Base-by-base conservation (phyloP, 495 filamentous ascomycete species). In the Hyaloscypha bicolor region DNA sequence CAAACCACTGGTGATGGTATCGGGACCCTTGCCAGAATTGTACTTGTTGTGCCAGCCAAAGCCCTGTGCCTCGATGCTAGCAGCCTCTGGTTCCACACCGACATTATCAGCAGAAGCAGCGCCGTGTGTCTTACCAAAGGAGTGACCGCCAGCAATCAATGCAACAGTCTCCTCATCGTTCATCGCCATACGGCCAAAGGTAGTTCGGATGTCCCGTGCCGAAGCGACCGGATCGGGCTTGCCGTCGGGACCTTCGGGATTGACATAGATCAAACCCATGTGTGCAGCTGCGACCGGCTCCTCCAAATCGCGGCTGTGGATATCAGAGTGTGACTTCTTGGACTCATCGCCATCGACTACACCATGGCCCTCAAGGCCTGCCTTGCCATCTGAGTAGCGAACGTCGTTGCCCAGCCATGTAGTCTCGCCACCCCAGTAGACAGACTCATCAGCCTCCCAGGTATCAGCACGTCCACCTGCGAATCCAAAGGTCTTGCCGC, bases 201-300 rank as follows among this genome's bases (percentile, higher is more conserved):
- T 91, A 64, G 79, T 78, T 63, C 89, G 89, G 72, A 92, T 91
- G 74, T 92, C 89, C 33, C 80, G 74, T 62, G 83, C 89, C 0
- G 89, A 82, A n/a, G 86, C 86, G 45, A 88, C 74, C 35, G 88
- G 86, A 74, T 92, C 89, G 32, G 87, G 88, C 21, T 79, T 82
- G 71, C 85, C 86, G 71, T 92, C 85, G n/a, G 89, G 89, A 14
- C 89, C 89, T 75, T 92, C 87, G 9, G 89, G 89, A 77, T 92
- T 92, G 59, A 91, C 88, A 73, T 91, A 92, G 78, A 92, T 91
- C 73, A 92, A 76, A 67, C 89, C 89, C 88, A 91, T 91, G 74
- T 89, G 85, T 35, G 84, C 80, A 35, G 88, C 87, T 29, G 81
- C 89, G 21, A 92, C 76, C 2, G 89, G 88, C 68, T 79, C 72